Conservation (phyloP, 441 rosid genomes). For the Melastoma candidum region DNA sequence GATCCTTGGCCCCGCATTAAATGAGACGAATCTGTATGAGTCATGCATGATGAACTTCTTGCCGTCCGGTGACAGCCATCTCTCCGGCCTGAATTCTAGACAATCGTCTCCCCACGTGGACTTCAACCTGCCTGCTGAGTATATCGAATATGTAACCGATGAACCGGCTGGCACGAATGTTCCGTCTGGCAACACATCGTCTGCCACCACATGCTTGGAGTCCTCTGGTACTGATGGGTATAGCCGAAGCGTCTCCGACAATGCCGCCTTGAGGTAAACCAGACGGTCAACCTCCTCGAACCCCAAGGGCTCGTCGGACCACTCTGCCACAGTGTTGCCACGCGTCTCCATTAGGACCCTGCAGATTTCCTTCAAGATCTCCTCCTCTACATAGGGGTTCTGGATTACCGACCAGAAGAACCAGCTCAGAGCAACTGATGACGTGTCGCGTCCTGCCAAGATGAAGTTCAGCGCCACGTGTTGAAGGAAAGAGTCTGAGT, state of each 20-base stretch:
- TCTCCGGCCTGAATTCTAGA: conserved; percentile 69
- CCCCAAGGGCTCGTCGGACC: conserved; percentile 61
- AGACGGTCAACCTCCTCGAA: conserved; percentile 74
- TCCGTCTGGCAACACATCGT: conserved; percentile 85
- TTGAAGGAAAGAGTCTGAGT: conserved; percentile 65
- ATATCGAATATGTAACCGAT: conserved; percentile 85
- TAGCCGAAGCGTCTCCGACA: conserved; percentile 76
- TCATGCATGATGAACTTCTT: conserved; percentile 44
- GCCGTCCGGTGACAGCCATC: conserved; percentile 76
- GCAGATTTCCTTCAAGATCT: conserved; percentile 52
- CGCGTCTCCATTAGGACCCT: conserved; percentile 58
- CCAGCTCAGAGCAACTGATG: conserved; percentile 88
- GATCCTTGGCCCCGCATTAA: conserved; percentile 88
- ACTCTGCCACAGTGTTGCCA: conserved; percentile 39
- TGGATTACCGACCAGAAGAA: conserved; percentile 72
- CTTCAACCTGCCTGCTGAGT: conserved; percentile 82
- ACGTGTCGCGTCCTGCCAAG: conserved; percentile 97
- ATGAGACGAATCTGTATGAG: conserved; percentile 75
- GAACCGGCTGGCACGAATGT: conserved; percentile 93
- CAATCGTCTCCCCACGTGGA: conserved; percentile 90
- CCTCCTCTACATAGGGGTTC: conserved; percentile 57
- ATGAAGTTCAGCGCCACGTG: conserved; percentile 94
- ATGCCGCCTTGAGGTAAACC: conserved; percentile 73
- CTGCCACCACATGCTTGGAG: conserved; percentile 74
- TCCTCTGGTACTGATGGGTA: conserved; percentile 96